Evolutionary conservation across 106 monocot genomes (phyloP), one percentile per base, ranked within the genome.

Genomic region (Dendrobium chrysotoxum): DNA sequence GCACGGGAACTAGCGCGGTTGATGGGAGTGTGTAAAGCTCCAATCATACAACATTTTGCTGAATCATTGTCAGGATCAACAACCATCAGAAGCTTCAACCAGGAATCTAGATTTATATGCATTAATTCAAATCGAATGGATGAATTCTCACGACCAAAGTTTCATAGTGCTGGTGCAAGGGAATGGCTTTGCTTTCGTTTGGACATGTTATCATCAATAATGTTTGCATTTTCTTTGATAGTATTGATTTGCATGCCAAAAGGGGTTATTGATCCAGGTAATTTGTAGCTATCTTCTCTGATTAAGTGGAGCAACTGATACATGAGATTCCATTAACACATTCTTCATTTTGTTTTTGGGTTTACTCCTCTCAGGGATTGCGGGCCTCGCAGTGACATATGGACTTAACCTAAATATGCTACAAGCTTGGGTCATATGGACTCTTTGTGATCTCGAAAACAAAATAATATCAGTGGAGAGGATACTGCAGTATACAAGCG

Each of bases 361-460:
- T 35, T 35, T 35, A 21, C 72, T 82, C 9, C 4, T 41, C 12
- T 81, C 82, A 95, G 95, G 86, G 1, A 12, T 92, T 78, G 92
- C 95, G 18, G 95, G 95, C 35, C 86, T 97, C 57, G 87, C 93
- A 7, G 92, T 97, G 55, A 97, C 87, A 23, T 94, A 97, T 77
- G 96, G 96, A 31, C 92, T 97, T 46, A 91, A 74, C 42, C 72
- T 97, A 70, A 94, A 97, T 75, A 85, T 80, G 88, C 28, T 92
- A 55, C 96, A 94, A 81, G 54, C 90, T 17, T 86, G 84, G 84
- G 86, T 92, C 28, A 79, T 94, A 53, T 89, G 93, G 92, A 86
- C 44, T 79, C 81, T 97, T 15, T 94, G 94, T 72, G 84, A 87
- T 71, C 87, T 94, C 73, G 94, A 84, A 74, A 74, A 74, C 41